Base-by-base conservation (phyloP, 768 basidiomycete species). In the Pilatotrama ljubarskyi region DNA sequence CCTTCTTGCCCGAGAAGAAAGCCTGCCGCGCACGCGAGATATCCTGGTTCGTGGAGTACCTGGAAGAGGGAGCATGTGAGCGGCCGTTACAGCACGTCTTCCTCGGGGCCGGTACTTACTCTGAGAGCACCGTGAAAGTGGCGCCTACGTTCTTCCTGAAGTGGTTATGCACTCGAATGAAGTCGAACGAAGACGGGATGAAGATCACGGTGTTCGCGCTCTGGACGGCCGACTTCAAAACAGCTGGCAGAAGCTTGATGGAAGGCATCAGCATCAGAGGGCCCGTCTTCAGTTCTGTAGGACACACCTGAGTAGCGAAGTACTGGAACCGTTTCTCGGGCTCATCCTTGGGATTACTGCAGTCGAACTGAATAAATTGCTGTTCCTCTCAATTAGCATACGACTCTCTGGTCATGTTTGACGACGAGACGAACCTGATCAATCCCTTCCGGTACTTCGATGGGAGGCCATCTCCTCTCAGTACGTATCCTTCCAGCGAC, bases 141-240 rank as follows among this genome's bases (percentile, higher is more conserved):
- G 91, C 79, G 15, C 85, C 83, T 11, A 81, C 77, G 58, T 82
- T 76, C 72, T 91, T 93, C 54, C 86, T 82, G 76, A 98, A 86
- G 74, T 92, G 80, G 60, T 95, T 94, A 59, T 91, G 89, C 9
- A 99, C 80, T 20, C 94, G 85, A 58, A 98, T 91, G 70, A 95
- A 98, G 75, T 98, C 97, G 71, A 96, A 95, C 51, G 95, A 98
- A 0, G 93, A 95, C 0, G 97, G 95, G 17, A 99, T 78, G 71
- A 98, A 91, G 63, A 98, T 80, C 51, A 88, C 82, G 0, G 95
- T 94, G 70, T 94, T 93, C 25, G 85, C 80, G 64, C 94, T 93
- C 74, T 93, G 91, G 5, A 98, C 93, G 0, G 97, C 97, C 2
- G 95, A 98, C 74, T 93, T 95, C 44, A 95, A 77, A 22, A 97